These are phyloP conservation scores for Fusarium sp. DNA, from an alignment of 2,329 filamentous ascomycete genomes.

Conservation along the genomic window DNA sequence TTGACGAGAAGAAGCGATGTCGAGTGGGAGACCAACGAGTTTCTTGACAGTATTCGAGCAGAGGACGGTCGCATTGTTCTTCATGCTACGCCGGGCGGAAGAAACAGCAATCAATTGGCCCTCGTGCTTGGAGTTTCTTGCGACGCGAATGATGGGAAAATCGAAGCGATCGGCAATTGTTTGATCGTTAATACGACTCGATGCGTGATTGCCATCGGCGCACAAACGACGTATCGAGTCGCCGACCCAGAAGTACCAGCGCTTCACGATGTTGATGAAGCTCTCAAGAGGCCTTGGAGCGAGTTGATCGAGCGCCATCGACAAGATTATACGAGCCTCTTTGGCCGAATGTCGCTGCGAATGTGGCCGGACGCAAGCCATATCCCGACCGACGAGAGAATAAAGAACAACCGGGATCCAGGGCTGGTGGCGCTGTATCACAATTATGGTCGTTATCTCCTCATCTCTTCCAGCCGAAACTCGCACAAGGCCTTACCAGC, in stretches of 20 bases:
- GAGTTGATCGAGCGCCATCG: constrained; percentile 20
- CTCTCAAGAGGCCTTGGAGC: constrained; percentile 32
- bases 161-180: constrained; percentile 32
- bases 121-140: constrained; percentile 27
- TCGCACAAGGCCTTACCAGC: constrained; percentile 43
- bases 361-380: constrained; percentile 37
- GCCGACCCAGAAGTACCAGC: constrained; percentile 34
- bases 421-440: constrained; percentile 45
- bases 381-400: constrained; percentile 36
- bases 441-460: constrained; percentile 49
- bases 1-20: constrained; percentile 38
- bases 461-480: constrained; percentile 43
- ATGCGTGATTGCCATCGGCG: constrained; percentile 35
- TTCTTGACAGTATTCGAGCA: constrained; percentile 37
- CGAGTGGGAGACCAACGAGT: constrained; percentile 43
- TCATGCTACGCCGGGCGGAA: constrained; percentile 38
- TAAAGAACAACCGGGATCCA: constrained; percentile 34
- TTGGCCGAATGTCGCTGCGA: constrained; percentile 27
- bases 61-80: constrained; percentile 26
- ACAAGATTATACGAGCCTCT: constrained; percentile 35
- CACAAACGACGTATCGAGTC: constrained; percentile 39
- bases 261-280: constrained; percentile 37
- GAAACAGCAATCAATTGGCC: constrained; percentile 32
- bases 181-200: constrained; percentile 15
- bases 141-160: neutral